Conservation (phyloP, 225 moss, liverwort and hornwort species). For the Marchantia paleacea region DNA sequence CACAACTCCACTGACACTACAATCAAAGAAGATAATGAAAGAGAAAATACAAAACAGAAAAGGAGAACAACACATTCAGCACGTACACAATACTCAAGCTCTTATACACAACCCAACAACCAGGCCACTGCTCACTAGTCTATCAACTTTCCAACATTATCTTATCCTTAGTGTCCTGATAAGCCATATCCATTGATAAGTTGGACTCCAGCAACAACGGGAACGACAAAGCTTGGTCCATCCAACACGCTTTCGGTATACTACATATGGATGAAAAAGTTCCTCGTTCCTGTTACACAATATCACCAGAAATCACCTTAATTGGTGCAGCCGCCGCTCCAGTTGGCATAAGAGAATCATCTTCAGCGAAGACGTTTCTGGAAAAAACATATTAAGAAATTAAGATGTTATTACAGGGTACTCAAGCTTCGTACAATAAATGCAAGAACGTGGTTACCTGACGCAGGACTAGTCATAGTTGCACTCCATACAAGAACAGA, state of each 20-base stretch:
- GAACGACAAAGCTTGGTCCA: neutral
- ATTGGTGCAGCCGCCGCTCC: conserved; percentile 35
- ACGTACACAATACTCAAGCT: neutral
- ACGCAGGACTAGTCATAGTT: neutral
- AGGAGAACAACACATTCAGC: neutral
- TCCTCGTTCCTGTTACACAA: neutral
- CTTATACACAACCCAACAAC: too few species aligned
- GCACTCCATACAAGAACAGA: neutral
- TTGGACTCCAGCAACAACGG: too few species aligned
- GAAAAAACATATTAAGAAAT: neutral
- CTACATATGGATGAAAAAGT: neutral
- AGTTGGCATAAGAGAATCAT: conserved; percentile 40
- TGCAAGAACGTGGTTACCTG: neutral
- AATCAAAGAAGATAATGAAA: neutral
- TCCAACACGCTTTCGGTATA: neutral
- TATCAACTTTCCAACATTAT: too few species aligned
- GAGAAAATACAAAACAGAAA: neutral
- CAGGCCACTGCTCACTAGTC: too few species aligned
- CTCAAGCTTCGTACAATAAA: neutral
- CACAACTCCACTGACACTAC: neutral
- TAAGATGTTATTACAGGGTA: neutral
- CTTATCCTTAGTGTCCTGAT: too few species aligned
- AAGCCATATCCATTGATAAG: too few species aligned
- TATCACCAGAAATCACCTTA: conserved; percentile 22
- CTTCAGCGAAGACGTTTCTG: conserved; percentile 49